Base-by-base conservation (phyloP, 2,329 filamentous ascomycete genomes). In the Colletotrichum sidae region DNA sequence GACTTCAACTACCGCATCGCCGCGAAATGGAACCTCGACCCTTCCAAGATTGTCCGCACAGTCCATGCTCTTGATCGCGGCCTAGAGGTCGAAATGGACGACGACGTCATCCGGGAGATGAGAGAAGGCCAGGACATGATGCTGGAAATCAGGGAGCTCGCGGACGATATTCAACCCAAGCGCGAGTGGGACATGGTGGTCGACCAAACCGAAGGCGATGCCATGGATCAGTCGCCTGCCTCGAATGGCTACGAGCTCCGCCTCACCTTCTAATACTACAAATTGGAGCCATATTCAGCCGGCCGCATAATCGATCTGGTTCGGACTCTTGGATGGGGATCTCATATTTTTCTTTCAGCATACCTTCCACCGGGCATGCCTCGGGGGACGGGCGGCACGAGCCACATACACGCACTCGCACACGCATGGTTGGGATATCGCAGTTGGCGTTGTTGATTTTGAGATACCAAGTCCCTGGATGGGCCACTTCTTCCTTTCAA, bases 81-180 rank as follows among this genome's bases (percentile, higher is more conserved):
- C 0, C 79, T 97, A 2, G 89, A 94, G 72, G 89, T 98, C 60
- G 88, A 96, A 73, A 86, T 98, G 71, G 96, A 98, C 72, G 94
- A 98, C 73, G 94, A 97, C 68, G 90, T 96, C 52, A 88, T 98
- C 38, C 86, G 87, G 49, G 91, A 95, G 76, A 83, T 98, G 56
- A 87, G 89, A 2, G 96, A 99, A 79, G 94, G 94, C 38, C 93
- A 98, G 77, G 95, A 97, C 73, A 96, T 98, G 91, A 87, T 90
- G 64, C 84, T 92, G 62, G 90, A 96, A 70, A 83, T 92, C 46
- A 75, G 76, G 15, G 83, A 86, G 70, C 72, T 81, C n/a, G 71
- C 76, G 37, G 69, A 71, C 45, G 70, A 71, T 8, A 71, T 75
- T 5, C 78, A 80, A 37, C 71, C 80, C 44, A 88, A 89, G 72